Percentiles rank a stretch among this genome's conserved stretches.
These are phyloP conservation scores for Paracoccidioides brasiliensis DNA, from an alignment of 2,329 filamentous ascomycete genomes.

Conservation along the genomic window DNA sequence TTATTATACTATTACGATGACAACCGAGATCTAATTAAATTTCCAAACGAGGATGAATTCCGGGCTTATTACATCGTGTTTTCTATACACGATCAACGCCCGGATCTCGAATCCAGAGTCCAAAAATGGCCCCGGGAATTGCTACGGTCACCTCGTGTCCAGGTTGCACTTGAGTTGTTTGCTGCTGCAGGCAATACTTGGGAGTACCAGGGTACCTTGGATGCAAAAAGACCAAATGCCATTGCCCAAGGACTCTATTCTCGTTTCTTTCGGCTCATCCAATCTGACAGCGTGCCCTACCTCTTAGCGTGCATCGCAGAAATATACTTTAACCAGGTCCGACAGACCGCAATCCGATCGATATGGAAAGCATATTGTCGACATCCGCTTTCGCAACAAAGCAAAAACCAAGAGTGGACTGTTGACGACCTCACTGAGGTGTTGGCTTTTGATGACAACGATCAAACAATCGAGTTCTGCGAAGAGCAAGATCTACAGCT, in stretches of 20 bases:
- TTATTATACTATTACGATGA: constrained; percentile 50
- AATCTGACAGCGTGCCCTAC: constrained; percentile 44
- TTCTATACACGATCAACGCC: constrained; percentile 39
- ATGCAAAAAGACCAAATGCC: constrained; percentile 36
- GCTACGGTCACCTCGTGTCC: constrained; percentile 39
- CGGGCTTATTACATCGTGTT: constrained; percentile 49
- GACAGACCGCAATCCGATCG: constrained; percentile 42
- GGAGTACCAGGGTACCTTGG: constrained; percentile 39
- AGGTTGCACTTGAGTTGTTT: constrained; percentile 44
- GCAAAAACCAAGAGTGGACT: constrained; percentile 44
- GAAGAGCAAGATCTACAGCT: constrained; percentile 41
- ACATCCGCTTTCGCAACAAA: constrained; percentile 34
- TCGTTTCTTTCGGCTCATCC: constrained; percentile 44
- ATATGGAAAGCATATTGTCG: constrained; percentile 42
- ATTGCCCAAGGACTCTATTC: constrained; percentile 47
- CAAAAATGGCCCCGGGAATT: constrained; percentile 42
- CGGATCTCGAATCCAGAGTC: constrained; percentile 45
- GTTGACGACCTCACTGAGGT: constrained; percentile 38
- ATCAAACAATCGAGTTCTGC: constrained; percentile 43
- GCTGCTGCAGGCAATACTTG: constrained; percentile 42
- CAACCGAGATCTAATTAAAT: constrained; percentile 35
- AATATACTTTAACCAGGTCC: constrained; percentile 47
- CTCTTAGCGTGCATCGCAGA: constrained; percentile 53
- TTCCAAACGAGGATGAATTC: constrained; percentile 51
- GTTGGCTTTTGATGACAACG: constrained; percentile 43